A percentile compares a stretch with the other conserved stretches of the same genome.
phyloP scores from a whole-genome alignment of 495 filamentous ascomycete genomes.

The Penicillium argentinense region DNA sequence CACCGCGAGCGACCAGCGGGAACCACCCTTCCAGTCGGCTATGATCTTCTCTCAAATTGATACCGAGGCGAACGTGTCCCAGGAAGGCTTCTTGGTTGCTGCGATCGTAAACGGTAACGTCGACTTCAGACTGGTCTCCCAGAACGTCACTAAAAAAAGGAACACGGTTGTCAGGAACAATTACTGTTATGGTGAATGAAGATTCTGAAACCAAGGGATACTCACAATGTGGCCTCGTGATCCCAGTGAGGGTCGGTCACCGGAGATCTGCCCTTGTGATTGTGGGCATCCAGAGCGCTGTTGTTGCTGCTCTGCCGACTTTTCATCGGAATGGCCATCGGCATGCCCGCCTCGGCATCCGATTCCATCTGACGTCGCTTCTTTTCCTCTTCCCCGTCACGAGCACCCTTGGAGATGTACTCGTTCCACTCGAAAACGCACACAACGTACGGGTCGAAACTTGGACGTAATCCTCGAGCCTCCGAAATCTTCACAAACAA shows the following conservation, averaged over 20 bases:
- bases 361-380: conserved; percentile 51
- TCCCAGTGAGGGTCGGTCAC: conserved; percentile 93
- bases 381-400: conserved; percentile 55
- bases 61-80: conserved; percentile 79
- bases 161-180: conserved; percentile 13
- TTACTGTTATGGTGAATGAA: conserved; percentile 2
- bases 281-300: conserved; percentile 68
- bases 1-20: conserved; percentile 65
- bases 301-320: conserved; percentile 94
- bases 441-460: conserved; percentile 89
- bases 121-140: conserved; percentile 85
- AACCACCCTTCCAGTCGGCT: conserved; percentile 82
- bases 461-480: conserved; percentile 75
- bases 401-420: conserved; percentile 85
- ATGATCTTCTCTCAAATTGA: conserved; percentile 65
- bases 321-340: conserved; percentile 95
- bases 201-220: conserved; percentile 15
- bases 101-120: conserved; percentile 92
- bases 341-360: conserved; percentile 71
- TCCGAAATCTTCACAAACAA: conserved; percentile 84
- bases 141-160: conserved; percentile 77
- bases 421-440: conserved; percentile 97
- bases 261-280: conserved; percentile 63
- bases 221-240: conserved; percentile 93
- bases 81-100: conserved; percentile 84